phyloP scores from a whole-genome alignment of 192 early-diverging fungal genomes.

The Gaertneriomyces semiglobifer region DNA sequence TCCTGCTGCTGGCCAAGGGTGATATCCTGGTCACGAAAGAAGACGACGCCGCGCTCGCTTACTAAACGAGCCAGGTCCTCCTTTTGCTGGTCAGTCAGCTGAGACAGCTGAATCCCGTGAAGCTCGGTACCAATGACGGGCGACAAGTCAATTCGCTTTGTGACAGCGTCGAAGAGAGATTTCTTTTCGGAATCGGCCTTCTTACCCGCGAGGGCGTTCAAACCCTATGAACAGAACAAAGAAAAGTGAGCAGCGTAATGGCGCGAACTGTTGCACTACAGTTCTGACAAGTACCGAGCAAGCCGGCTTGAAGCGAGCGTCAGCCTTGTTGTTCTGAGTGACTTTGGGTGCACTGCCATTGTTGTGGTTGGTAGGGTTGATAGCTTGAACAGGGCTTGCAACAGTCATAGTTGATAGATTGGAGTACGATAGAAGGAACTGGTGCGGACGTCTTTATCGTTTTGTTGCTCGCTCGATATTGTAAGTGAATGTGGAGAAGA shows the following conservation, averaged over 20 bases:
- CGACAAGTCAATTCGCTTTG: constrained; percentile 52
- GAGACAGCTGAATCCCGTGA: constrained; percentile 52
- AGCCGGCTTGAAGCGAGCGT: constrained; percentile 1
- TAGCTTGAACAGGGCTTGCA: constrained; percentile 1
- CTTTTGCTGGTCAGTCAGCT: constrained; percentile 59
- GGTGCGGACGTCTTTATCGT: too few species aligned
- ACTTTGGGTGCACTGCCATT: too few species aligned
- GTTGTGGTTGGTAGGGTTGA: background rate
- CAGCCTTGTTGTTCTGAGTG: background rate
- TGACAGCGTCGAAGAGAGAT: constrained; percentile 51
- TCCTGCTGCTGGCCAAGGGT: constrained; percentile 52
- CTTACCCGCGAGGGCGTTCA: constrained; percentile 28
- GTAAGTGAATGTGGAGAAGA: too few species aligned
- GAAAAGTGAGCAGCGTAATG: background rate
- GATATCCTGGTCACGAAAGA: constrained; percentile 66
- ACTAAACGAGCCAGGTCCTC: constrained; percentile 61
- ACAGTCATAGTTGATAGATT: background rate
- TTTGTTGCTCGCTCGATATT: too few species aligned
- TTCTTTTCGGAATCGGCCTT: constrained; percentile 54
- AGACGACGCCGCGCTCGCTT: constrained; percentile 65
- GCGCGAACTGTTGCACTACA: background rate
- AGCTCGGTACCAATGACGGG: constrained; percentile 67
- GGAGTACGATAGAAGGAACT: background rate
- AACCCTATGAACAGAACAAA: background rate
- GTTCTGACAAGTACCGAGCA: background rate